Base-by-base conservation (phyloP, 495 filamentous ascomycete species). In the Apiosordaria backusii region DNA sequence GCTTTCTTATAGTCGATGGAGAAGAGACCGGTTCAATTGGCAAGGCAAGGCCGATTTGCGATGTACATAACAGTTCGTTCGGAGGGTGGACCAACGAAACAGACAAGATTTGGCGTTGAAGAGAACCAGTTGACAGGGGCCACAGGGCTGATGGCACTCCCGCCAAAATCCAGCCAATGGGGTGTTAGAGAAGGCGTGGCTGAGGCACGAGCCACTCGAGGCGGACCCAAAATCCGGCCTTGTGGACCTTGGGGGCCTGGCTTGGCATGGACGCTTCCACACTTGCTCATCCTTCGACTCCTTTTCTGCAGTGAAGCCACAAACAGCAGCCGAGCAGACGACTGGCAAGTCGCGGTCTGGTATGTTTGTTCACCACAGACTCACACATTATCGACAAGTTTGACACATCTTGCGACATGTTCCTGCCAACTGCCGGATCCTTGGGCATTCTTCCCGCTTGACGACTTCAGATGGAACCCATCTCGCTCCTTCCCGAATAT, bases 11-110 rank as follows among this genome's bases (percentile, higher is more conserved):
- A 65, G 19, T 53, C 45, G 24, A 21, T 45, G 50, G 13, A n/a
- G 23, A 18, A 57, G 45, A 35, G 45, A 35, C 60, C 53, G 35
- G 65, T 53, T 50, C 45, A 13, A 62, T 27, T 63, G 23, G n/a
- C 19, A 40, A 60, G 58, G 64, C 64, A 54, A 67, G 65, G 55
- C 65, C 27, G 60, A 67, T 23, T n/a, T 4, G 4, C 3, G n/a
- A 21, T 45, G 25, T 25, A 50, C 23, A n/a, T 13, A 53, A 18
- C 19, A 55, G 53, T 21, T 24, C 53, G 53, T 45, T 45, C 35
- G 35, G 35, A 45, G 35, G 35, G 1, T 15, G 35, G 35, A 45
- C 35, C 35, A 45, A 45, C 35, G n/a, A n/a, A 45, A 13, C 5
- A 35, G 10, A 45, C n/a, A 45, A 15, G 35, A 13, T 45, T 7